Evolutionary conservation across 2,329 filamentous ascomycete species (phyloP).

Genomic region (Leptodontidium sp.): DNA sequence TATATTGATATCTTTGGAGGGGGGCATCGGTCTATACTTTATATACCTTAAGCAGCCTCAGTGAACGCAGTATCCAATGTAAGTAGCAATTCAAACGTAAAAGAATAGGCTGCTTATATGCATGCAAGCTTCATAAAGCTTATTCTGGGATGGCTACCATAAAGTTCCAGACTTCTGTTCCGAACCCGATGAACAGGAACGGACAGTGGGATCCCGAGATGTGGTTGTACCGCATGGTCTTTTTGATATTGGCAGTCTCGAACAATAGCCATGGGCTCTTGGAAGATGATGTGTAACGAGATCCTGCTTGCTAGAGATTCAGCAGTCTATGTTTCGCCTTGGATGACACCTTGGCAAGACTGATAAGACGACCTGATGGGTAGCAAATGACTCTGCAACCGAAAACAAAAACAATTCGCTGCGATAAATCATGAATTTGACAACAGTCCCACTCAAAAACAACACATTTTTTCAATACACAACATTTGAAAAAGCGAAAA

Average conservation of each 20-base stretch:
- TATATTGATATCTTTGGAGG: too few relatives aligned
- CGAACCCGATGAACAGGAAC: not conserved
- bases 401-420: not conserved
- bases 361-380: too few relatives aligned
- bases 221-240: slow-evolving; percentile 3
- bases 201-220: not conserved
- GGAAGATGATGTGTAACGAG: not conserved
- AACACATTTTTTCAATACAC: too few relatives aligned
- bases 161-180: not conserved
- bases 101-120: not conserved
- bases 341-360: not conserved
- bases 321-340: not conserved
- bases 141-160: not conserved
- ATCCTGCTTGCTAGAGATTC: not conserved
- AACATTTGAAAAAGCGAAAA: too few relatives aligned
- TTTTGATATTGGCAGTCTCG: not conserved
- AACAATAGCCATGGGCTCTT: slow-evolving; percentile 1
- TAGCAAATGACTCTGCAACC: not conserved
- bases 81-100: too few relatives aligned
- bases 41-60: too few relatives aligned
- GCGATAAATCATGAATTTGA: too few relatives aligned
- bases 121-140: not conserved
- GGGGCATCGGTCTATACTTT: too few relatives aligned
- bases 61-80: too few relatives aligned
- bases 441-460: too few relatives aligned